A percentile compares a stretch with the other conserved stretches of the same genome.
Evolutionary conservation across 345 rosid species (phyloP).

Genomic region (Brassica incana): DNA sequence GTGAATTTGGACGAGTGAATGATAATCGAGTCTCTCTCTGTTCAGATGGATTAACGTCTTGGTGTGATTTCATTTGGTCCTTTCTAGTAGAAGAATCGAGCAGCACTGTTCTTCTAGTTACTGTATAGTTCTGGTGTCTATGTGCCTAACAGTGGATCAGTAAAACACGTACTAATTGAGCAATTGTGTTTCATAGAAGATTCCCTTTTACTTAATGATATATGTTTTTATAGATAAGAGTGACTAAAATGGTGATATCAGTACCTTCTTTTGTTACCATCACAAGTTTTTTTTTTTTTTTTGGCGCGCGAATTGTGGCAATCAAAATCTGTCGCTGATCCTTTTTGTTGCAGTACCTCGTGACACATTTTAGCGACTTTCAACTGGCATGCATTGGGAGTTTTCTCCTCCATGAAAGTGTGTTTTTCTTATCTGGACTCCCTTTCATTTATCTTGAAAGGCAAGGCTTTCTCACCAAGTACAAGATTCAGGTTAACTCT

Average conservation of each 20-base stretch:
- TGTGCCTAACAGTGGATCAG: not conserved
- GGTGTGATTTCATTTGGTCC: too few relatives aligned
- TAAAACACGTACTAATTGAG: not conserved
- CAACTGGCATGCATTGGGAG: slow-evolving; percentile 95
- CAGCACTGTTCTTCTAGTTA: not conserved
- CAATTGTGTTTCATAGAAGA: not conserved
- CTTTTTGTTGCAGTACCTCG: slow-evolving; percentile 65
- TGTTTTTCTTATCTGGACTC: slow-evolving; percentile 92
- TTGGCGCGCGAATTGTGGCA: not conserved
- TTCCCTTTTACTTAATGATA: not conserved
- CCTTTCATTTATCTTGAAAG: slow-evolving; percentile 90
- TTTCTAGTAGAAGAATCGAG: not conserved
- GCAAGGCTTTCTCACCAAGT: slow-evolving; percentile 83
- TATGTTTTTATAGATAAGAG: not conserved
- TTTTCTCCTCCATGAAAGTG: slow-evolving; percentile 90
- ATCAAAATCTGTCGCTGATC: not conserved
- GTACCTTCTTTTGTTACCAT: not conserved
- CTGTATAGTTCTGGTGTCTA: not conserved
- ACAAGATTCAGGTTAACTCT: slow-evolving; percentile 83
- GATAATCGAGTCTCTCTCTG: not conserved
- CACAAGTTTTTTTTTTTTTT: too few relatives aligned
- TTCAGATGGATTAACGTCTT: not conserved
- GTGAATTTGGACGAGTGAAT: not conserved
- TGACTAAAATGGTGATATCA: not conserved
- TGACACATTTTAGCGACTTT: slow-evolving; percentile 82